Conservation (phyloP, 2,329 filamentous ascomycete genomes). For the Alternaria gansuensis region DNA sequence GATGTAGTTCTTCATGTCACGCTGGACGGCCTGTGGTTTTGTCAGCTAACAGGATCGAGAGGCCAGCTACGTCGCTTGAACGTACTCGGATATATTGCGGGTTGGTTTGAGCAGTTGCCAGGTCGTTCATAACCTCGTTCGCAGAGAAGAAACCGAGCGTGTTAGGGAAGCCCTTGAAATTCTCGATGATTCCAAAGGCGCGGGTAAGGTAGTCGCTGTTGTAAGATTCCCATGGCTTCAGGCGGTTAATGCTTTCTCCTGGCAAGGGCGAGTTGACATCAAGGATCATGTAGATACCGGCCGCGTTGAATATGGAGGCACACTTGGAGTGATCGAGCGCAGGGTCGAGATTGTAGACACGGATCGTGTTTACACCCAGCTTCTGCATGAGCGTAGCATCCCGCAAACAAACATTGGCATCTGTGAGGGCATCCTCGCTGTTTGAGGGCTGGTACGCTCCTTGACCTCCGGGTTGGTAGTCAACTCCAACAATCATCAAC, state of each 20-base stretch:
- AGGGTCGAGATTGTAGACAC: conserved; percentile 71
- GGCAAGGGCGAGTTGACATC: conserved; percentile 70
- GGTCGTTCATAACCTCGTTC: conserved; percentile 74
- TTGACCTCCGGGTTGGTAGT: conserved; percentile 69
- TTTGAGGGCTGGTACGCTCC: conserved; percentile 63
- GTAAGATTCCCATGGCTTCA: conserved; percentile 64
- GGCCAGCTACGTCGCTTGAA: neutral
- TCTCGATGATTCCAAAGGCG: conserved; percentile 70
- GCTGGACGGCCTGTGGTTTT: conserved; percentile 62
- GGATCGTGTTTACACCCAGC: conserved; percentile 70
- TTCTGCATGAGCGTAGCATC: conserved; percentile 71
- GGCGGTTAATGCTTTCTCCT: conserved; percentile 66
- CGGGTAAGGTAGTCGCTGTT: conserved; percentile 64
- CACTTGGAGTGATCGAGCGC: conserved; percentile 68
- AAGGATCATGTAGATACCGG: conserved; percentile 72
- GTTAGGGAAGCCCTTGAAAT: conserved; percentile 73
- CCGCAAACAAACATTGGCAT: conserved; percentile 66
- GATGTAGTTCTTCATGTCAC: conserved; percentile 75
- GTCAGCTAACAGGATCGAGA: neutral
- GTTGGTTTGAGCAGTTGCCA: conserved; percentile 60
- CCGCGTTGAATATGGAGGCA: conserved; percentile 70
- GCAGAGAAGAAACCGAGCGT: conserved; percentile 72
- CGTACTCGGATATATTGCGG: conserved; percentile 66
- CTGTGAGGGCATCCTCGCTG: conserved; percentile 64
- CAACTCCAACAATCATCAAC: conserved; percentile 70